Base-by-base conservation (phyloP, 202 grass and related monocot genomes). In the Setaria viridis region DNA sequence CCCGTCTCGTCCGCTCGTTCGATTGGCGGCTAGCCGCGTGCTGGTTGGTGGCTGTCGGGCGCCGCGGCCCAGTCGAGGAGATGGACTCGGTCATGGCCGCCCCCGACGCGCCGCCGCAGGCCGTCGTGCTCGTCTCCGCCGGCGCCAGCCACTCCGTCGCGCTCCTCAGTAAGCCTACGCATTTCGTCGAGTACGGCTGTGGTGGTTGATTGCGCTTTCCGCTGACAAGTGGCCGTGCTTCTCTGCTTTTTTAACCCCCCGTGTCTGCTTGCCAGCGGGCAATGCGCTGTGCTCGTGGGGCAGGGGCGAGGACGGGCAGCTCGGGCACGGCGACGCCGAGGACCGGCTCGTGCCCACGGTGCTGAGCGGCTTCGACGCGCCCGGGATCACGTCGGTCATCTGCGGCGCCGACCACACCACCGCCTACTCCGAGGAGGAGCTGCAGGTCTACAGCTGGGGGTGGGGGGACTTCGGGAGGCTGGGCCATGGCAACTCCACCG, bases 401-500 rank as follows among this genome's bases (percentile, higher is more conserved):
- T 99, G 97, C 90, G 97, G 97, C 49, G 97, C 97, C 32, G 97
- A 99, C 85, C 97, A 99, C 86, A 99, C 97, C 72, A 99, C 92
- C 48, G 97, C 97, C 20, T 94, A 90, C 87, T 96, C 93, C 56
- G 88, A 96, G 87, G 83, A 82, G 42, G 86, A 94, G 72, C 68
- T 62, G 56, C 93, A 99, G 85, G 86, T 96, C 54, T 99, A 99
- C 70, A 99, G 97, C 84, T 99, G 97, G 97, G 97, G 97, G 0
- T 99, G 97, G 97, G 97, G 97, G 8, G 94, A 99, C 75, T 99
- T 99, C 64, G 97, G 97, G 71, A 94, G 97, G 87, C 91, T 99
- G 5, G 97, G 97, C 0, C 97, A 99, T 30, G 97, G 97, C 76
- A 94, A 99, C 11, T 99, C 97, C 67, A 99, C 87, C 87, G 97